phyloP scores from a whole-genome alignment of 768 basidiomycete genomes.

The Xerocomellus dryophilus region DNA sequence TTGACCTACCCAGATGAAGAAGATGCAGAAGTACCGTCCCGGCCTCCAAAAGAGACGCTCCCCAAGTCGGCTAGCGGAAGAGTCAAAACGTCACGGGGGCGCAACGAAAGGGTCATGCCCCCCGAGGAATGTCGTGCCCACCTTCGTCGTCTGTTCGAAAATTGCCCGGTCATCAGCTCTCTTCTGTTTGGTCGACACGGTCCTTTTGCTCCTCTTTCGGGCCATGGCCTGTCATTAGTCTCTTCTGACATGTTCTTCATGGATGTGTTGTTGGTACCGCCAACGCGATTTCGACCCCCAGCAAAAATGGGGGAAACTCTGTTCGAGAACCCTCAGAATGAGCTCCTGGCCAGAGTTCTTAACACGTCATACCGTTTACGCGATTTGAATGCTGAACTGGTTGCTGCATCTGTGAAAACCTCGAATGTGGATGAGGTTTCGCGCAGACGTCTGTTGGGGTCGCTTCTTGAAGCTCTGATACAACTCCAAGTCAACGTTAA shows the following conservation, averaged over 20 bases:
- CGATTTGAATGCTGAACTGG: conserved; percentile 68
- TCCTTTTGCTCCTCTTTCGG: conserved; percentile 61
- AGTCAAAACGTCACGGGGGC: conserved; percentile 70
- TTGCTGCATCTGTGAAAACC: conserved; percentile 57
- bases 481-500: conserved; percentile 95
- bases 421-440: conserved; percentile 48
- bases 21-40: conserved; percentile 37
- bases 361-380: conserved; percentile 76
- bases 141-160: conserved; percentile 81
- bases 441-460: conserved; percentile 56
- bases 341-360: conserved; percentile 77
- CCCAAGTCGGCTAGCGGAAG: conserved; percentile 76
- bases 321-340: conserved; percentile 96
- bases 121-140: conserved; percentile 94
- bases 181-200: conserved; percentile 94
- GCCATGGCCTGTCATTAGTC: conserved; percentile 61
- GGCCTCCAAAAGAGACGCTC: conserved; percentile 34
- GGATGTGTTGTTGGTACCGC: conserved; percentile 86
- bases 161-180: conserved; percentile 78
- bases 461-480: conserved; percentile 76
- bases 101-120: conserved; percentile 87
- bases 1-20: conserved; percentile 53
- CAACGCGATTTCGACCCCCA: conserved; percentile 94
- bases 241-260: conserved; percentile 97
- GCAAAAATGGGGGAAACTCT: conserved; percentile 86